Evolutionary conservation across 2,329 filamentous ascomycete species (phyloP).

Genomic region (Phaeosphaeriaceae sp.): DNA sequence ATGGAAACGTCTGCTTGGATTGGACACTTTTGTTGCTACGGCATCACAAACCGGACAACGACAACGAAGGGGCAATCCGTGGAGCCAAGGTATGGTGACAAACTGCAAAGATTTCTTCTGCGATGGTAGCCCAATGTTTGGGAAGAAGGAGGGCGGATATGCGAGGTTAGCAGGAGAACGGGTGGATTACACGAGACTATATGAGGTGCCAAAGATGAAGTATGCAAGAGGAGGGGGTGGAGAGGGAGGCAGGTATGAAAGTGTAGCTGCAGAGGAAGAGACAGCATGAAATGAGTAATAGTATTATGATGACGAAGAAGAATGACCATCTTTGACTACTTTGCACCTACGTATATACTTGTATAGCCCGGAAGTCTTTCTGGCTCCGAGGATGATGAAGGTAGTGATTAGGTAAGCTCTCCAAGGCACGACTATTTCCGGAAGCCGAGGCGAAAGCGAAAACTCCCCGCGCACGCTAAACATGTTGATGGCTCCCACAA

Average conservation of each 20-base stretch:
- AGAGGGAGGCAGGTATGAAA: constrained; percentile 62
- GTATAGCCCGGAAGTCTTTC: constrained; percentile 1
- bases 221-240: constrained; percentile 50
- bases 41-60: constrained; percentile 64
- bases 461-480: constrained; percentile 26
- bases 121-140: constrained; percentile 82
- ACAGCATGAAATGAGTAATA: constrained; percentile 12
- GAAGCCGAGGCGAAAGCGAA: constrained; percentile 28
- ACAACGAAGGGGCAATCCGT: constrained; percentile 73
- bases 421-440: constrained; percentile 3
- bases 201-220: constrained; percentile 80
- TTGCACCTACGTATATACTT: neutral
- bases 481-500: constrained; percentile 20
- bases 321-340: neutral
- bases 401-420: neutral
- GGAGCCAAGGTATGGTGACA: constrained; percentile 78
- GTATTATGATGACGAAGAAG: constrained; percentile 9
- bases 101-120: constrained; percentile 99
- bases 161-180: constrained; percentile 78
- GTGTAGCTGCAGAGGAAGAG: constrained; percentile 53
- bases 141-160: constrained; percentile 72
- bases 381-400: constrained; percentile 5
- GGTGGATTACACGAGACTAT: constrained; percentile 88
- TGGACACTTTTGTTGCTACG: constrained; percentile 93
- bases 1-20: constrained; percentile 83